Percentiles rank a stretch among this genome's conserved stretches.
These are phyloP conservation scores for Aureobasidium sp. DNA, from an alignment of 2,329 filamentous ascomycete genomes.

Conservation along the genomic window DNA sequence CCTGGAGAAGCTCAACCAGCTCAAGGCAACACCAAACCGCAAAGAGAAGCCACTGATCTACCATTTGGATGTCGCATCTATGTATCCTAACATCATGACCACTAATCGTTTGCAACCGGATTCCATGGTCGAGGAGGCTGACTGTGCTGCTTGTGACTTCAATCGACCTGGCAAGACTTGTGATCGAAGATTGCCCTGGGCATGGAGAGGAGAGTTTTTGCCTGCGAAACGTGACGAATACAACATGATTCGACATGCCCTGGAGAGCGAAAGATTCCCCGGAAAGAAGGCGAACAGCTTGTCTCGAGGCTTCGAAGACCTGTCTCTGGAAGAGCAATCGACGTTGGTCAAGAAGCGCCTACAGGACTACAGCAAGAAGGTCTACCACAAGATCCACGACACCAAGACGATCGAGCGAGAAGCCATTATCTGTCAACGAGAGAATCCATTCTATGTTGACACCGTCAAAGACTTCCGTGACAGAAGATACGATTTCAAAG, in stretches of 20 bases:
- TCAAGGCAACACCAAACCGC: constrained; percentile 78
- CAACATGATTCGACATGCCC: constrained; percentile 92
- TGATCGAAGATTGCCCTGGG: constrained; percentile 88
- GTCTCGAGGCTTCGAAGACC: constrained; percentile 68
- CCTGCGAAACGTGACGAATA: constrained; percentile 96
- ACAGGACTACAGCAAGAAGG: constrained; percentile 92
- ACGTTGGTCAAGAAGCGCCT: constrained; percentile 74
- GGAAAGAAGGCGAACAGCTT: constrained; percentile 66
- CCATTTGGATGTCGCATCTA: constrained; percentile 95
- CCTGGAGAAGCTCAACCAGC: constrained; percentile 56
- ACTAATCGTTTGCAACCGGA: constrained; percentile 96
- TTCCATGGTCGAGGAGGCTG: constrained; percentile 96
- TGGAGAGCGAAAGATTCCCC: constrained; percentile 90
- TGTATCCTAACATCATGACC: constrained; percentile 99
- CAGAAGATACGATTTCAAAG: constrained; percentile 96
- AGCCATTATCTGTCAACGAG: constrained; percentile 95
- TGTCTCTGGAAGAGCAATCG: constrained; percentile 76
- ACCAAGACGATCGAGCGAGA: constrained; percentile 87
- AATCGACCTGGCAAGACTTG: constrained; percentile 96
- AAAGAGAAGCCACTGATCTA: constrained; percentile 87
- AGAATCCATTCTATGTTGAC: constrained; percentile 97
- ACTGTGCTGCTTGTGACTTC: constrained; percentile 97
- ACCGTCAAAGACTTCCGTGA: constrained; percentile 95
- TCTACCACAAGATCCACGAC: constrained; percentile 98
- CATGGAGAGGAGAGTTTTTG: constrained; percentile 95